These are phyloP conservation scores for Lentinula lateritia DNA, from an alignment of 768 basidiomycete species.

Conservation along the genomic window DNA sequence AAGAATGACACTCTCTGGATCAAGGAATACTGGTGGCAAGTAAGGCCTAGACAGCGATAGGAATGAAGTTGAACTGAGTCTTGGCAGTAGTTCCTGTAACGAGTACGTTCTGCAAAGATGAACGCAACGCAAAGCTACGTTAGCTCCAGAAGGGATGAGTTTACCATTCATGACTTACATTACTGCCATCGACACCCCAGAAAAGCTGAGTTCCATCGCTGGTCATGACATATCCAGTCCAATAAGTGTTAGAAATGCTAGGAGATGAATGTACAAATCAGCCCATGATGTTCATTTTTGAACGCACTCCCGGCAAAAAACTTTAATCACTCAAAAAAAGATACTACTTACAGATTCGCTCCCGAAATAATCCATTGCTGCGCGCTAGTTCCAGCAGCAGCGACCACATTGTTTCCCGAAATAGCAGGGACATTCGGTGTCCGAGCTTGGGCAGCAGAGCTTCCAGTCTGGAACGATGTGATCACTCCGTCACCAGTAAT, in stretches of 20 bases:
- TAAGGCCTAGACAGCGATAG: too few species aligned
- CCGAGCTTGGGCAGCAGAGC: neutral
- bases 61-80: too few species aligned
- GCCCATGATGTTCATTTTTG: too few species aligned
- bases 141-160: too few species aligned
- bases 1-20: too few species aligned
- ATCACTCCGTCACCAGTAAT: neutral
- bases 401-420: neutral
- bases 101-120: too few species aligned
- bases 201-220: neutral
- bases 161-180: neutral
- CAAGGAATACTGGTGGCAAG: too few species aligned
- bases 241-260: neutral
- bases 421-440: neutral
- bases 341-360: neutral
- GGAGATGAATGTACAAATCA: neutral
- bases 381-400: neutral
- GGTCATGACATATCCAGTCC: neutral
- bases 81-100: too few species aligned
- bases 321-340: too few species aligned
- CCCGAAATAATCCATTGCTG: neutral
- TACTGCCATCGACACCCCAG: neutral
- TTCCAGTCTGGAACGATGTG: neutral
- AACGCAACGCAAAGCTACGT: too few species aligned
- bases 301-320: too few species aligned